phyloP scores from a whole-genome alignment of 306 rosid genomes.

The Carpinus viminea region DNA sequence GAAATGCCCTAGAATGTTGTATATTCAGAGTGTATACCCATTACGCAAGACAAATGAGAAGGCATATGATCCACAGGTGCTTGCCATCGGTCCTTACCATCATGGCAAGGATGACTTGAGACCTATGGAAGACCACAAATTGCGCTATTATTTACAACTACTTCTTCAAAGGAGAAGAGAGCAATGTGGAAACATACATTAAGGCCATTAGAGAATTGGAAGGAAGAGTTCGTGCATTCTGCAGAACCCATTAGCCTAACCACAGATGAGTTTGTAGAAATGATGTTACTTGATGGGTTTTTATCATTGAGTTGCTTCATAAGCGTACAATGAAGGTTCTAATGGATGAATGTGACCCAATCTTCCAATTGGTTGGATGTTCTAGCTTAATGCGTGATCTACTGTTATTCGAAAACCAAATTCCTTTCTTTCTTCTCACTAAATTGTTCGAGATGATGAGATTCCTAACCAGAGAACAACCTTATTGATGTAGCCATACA shows the following conservation, averaged over 20 bases:
- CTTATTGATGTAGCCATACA: too few species aligned
- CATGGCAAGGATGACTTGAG: neutral
- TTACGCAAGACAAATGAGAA: neutral
- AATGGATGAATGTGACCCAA: neutral
- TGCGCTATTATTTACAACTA: neutral
- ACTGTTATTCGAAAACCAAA: neutral
- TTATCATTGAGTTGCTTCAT: neutral
- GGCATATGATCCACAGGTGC: neutral
- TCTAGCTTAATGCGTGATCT: neutral
- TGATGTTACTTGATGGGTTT: neutral
- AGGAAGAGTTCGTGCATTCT: neutral
- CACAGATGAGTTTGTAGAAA: neutral
- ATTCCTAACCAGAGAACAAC: too few species aligned
- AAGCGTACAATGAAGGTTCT: too few species aligned
- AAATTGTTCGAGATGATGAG: neutral
- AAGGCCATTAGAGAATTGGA: neutral
- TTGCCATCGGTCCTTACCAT: neutral
- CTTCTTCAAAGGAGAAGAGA: neutral
- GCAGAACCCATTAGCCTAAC: neutral
- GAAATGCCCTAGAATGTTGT: neutral
- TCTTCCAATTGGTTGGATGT: too few species aligned
- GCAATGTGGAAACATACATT: neutral
- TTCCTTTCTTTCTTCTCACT: neutral
- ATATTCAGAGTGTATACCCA: neutral
- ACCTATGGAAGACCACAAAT: neutral